These are phyloP conservation scores for Pyrenochaeta sp. DNA, from an alignment of 2,329 filamentous ascomycete species.

Conservation along the genomic window DNA sequence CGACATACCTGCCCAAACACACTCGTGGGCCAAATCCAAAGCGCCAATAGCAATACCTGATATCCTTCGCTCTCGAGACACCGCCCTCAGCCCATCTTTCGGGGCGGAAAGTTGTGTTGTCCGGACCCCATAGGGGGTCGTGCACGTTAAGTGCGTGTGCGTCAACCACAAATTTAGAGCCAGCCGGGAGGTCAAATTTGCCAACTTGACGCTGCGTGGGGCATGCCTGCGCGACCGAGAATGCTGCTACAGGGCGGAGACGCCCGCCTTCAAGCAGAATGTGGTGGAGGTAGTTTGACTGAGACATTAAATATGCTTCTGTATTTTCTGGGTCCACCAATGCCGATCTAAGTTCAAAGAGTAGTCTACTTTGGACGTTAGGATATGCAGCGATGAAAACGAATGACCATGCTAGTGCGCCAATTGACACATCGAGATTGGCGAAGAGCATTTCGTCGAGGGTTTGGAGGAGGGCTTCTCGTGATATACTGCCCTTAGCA, in stretches of 20 bases:
- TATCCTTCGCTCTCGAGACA: slow-evolving; percentile 36
- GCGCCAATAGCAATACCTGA: slow-evolving; percentile 54
- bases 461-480: slow-evolving; percentile 50
- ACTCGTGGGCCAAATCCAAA: slow-evolving; percentile 57
- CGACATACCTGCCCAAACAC: slow-evolving; percentile 55
- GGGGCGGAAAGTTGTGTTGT: slow-evolving; percentile 48
- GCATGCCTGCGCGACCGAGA: slow-evolving; percentile 52
- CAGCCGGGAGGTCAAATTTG: slow-evolving; percentile 24
- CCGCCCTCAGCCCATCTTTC: slow-evolving; percentile 15
- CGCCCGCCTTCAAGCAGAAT: slow-evolving; percentile 23
- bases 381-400: slow-evolving; percentile 51
- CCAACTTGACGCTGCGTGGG: slow-evolving; percentile 42
- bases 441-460: slow-evolving; percentile 58
- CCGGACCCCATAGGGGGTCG: slow-evolving; percentile 51
- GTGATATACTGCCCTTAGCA: slow-evolving; percentile 6
- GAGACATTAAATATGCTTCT: not conserved
- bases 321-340: not conserved
- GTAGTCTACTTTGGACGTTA: slow-evolving; percentile 39
- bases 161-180: slow-evolving; percentile 55
- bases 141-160: slow-evolving; percentile 54
- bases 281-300: slow-evolving; percentile 8
- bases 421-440: slow-evolving; percentile 58
- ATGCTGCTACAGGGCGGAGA: slow-evolving; percentile 38
- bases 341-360: slow-evolving; percentile 19
- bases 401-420: slow-evolving; percentile 54